Base-by-base conservation (phyloP, 805 yeast genomes). In the Ogataea wickerhamii region DNA sequence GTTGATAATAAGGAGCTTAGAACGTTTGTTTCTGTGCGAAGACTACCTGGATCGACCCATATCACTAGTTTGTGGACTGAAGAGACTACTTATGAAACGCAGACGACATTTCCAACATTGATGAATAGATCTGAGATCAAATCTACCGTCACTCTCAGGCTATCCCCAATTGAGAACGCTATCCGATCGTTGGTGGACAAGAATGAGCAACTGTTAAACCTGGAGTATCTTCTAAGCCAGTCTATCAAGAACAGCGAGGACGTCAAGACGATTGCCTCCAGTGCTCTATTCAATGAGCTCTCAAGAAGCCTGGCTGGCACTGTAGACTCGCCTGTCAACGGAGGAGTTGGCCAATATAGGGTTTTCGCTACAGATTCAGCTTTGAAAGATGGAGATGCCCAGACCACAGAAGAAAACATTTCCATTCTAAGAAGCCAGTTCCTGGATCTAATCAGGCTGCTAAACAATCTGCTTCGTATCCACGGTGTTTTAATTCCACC, bases 251-350 rank as follows among this genome's bases (percentile, higher is more conserved):
- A 39, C 25, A 76, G 71, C 34, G 65, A 61, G 34, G 54, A 67
- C 16, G 34, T 51, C 26, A 29, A 36, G 16, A 38, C 50, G 5
- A 49, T 58, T 28, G 41, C 61, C 5, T 44, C 56, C 5, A 46
- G 53, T 23, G 61, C 78, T 0, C 57, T 74, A 20, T 80, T 80
- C 56, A 72, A 73, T 47, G 87, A 79, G 53, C 63, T 84, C 43
- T 79, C 89, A 5, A 69, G 91, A 59, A 78, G 77, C 52, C 64
- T 82, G 38, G 74, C 87, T 3, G 96, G 96, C 29, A 85, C 96
- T 0, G 89, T 88, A 38, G 95, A 87, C 56, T 78, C 96, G 0
- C 96, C 96, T 3, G 91, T 87, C 5, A 87, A 87, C 56, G 96
- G 96, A 24, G 96, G 96, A 41, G 85, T 87, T 46, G 85, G 87